Conservation (phyloP, 352 stramenopile species). For the Elongisporangium senticosum region DNA sequence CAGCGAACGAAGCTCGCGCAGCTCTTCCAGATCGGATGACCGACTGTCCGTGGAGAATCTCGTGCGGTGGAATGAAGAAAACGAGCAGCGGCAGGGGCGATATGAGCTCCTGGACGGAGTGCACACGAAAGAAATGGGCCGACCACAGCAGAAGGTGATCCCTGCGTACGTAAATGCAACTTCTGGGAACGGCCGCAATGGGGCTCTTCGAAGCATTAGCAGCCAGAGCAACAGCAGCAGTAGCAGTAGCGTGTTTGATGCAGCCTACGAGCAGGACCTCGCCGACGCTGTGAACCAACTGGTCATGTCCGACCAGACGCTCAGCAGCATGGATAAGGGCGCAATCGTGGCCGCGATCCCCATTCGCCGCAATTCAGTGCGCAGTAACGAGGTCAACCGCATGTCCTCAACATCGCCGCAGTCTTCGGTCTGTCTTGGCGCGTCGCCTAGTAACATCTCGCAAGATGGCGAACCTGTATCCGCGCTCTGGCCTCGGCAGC, state of each 20-base stretch:
- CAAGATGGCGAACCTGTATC: slow-evolving; percentile 71
- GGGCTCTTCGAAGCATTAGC: neutral
- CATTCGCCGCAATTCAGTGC: slow-evolving; percentile 22
- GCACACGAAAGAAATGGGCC: neutral
- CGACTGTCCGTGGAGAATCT: slow-evolving; percentile 21
- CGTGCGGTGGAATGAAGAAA: slow-evolving; percentile 9
- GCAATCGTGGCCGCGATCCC: slow-evolving; percentile 48
- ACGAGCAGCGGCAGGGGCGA: neutral
- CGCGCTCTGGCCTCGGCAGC: slow-evolving; percentile 71
- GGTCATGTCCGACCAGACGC: slow-evolving; percentile 55
- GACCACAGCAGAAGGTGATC: neutral
- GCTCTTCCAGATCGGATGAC: neutral
- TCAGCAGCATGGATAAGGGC: slow-evolving; percentile 35
- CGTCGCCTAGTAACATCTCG: slow-evolving; percentile 49
- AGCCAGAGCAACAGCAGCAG: slow-evolving; percentile 6
- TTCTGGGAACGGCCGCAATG: neutral
- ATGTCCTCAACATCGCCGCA: slow-evolving; percentile 42
- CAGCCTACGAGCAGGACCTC: slow-evolving; percentile 69
- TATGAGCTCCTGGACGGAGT: neutral
- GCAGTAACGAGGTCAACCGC: slow-evolving; percentile 1
- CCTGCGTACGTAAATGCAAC: neutral
- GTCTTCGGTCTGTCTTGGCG: slow-evolving; percentile 59
- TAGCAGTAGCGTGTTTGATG: slow-evolving; percentile 48
- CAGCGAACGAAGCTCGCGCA: slow-evolving; percentile 3
- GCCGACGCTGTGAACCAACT: slow-evolving; percentile 62